Base-by-base conservation (phyloP, 148 eudicot species). In the Bassia scoparia region DNA sequence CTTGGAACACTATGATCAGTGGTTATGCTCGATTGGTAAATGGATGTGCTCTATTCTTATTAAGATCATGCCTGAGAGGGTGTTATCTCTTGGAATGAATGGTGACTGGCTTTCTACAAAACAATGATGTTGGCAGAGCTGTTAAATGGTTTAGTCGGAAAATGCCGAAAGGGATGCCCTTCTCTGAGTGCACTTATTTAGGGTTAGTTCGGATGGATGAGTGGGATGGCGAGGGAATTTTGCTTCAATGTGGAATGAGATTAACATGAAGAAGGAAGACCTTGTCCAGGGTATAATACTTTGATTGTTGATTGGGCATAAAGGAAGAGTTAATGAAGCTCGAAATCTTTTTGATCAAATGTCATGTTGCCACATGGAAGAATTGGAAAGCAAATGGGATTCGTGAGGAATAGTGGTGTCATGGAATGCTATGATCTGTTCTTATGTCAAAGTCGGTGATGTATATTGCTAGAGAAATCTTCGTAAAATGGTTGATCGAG, bases 371-470 rank as follows among this genome's bases (percentile, higher is more conserved):
- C n/a, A 46, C 33, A 53, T 58, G 64, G 73, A 44, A 30, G 61
- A 35, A 20, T 64, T 31, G 46, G 73, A 27, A 78, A 59, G 37
- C 53, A n/a, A 48, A 65, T 55, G 65, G 82, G 77, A 30, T 80
- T 84, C 44, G 72, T 73, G 75, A 86, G 82, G 71, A 80, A 86
- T 69, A n/a, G 71, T 86, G 27, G 74, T 84, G 23, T 80, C 89
- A 21, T 86, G 89, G 89, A 86, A 86, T 78, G 72, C 84, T 66
- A 82, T 86, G 89, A 84, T 86, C 46, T 84, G 84, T 87, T 83
- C 83, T 69, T 84, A 86, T 76, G 84, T 86, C 49, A 84, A 77
- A 76, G 81, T 54, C n/a, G 86, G 89, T 7, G 81, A 86, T 61
- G 43, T n/a, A 17, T 71, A 70, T 78, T 41, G 89, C 87, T 43